Base-by-base conservation (phyloP, 768 basidiomycete species). In the Scleroderma citrinum region DNA sequence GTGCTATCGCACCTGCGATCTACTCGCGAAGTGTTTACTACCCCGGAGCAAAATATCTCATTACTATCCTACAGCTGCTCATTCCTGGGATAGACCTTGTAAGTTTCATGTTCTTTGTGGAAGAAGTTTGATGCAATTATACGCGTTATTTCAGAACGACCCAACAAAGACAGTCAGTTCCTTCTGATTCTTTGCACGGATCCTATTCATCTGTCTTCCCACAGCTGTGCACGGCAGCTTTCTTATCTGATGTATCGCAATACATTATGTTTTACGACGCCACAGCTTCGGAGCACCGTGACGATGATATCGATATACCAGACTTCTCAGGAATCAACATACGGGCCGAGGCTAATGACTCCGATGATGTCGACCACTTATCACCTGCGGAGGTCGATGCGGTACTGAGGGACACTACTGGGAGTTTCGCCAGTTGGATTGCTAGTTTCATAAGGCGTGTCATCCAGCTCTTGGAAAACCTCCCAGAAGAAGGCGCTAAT, bases 401-500 rank as follows among this genome's bases (percentile, higher is more conserved):
- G 0, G 61, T 86, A 32, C 67, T 92, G 7, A 77, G 78, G 62
- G 81, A 87, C 49, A 78, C 83, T 19, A 88, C 89, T 14, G 76
- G 80, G 3, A 79, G 76, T 31, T 88, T 92, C 59, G 80, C 87
- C 14, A 90, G 87, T 59, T 92, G 90, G 89, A 82, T 91, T 12
- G 77, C 76, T 0, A 81, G 84, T 19, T 77, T 92, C 26, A 83
- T 92, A 59, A 75, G 87, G 14, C 80, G 89, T 10, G 80, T 92
- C 45, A 73, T 92, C 46, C 80, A 87, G 1, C 69, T 97, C 17
- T 94, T 87, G 60, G 90, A 93, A 69, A 94, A 95, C 61, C 71
- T 98, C 5, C 94, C 94, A 0, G 95, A 98, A 64, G 94, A 95
- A 68, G 92, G 90, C 11, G 95, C 95, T 5, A 81, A 77, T 68